A percentile compares a stretch with the other conserved stretches of the same genome.
phyloP scores from a whole-genome alignment of 495 filamentous ascomycete genomes.

The Aspergillus homomorphus region DNA sequence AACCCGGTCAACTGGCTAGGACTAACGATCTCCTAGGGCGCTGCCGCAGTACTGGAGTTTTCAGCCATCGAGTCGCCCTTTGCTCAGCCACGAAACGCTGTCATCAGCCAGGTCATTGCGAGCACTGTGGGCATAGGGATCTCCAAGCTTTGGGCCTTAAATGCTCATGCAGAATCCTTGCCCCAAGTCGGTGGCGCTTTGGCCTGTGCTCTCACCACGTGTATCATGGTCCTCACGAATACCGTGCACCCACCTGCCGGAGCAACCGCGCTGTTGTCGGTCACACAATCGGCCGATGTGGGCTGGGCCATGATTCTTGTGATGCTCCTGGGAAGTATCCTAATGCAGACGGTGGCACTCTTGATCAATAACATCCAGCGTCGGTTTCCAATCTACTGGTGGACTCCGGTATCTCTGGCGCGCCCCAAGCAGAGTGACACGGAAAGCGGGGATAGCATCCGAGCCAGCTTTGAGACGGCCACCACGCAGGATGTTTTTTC shows the following conservation, averaged over 20 bases:
- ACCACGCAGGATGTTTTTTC: slow-evolving; percentile 28
- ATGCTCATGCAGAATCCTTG: slow-evolving; percentile 38
- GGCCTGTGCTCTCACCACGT: slow-evolving; percentile 63
- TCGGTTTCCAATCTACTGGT: slow-evolving; percentile 77
- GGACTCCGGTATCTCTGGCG: slow-evolving; percentile 37
- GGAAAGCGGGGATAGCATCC: slow-evolving; percentile 15
- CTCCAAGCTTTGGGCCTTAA: slow-evolving; percentile 69
- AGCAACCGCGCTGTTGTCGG: slow-evolving; percentile 78
- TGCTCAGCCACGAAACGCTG: slow-evolving; percentile 73
- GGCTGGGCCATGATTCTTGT: slow-evolving; percentile 74
- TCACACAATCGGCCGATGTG: slow-evolving; percentile 57
- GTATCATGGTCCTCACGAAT: slow-evolving; percentile 71
- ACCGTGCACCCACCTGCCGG: slow-evolving; percentile 87
- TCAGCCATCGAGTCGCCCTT: slow-evolving; percentile 76
- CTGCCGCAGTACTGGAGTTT: slow-evolving; percentile 73
- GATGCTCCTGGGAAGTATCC: slow-evolving; percentile 57
- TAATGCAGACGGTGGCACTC: slow-evolving; percentile 67
- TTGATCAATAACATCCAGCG: slow-evolving; percentile 75
- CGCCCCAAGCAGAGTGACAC: slow-evolving; percentile 19
- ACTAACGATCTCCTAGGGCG: slow-evolving; percentile 52
- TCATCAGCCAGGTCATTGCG: slow-evolving; percentile 69
- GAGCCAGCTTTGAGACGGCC: slow-evolving; percentile 14
- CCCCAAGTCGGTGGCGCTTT: slow-evolving; percentile 69
- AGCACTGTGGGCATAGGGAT: slow-evolving; percentile 64
- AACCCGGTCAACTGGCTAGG: background rate